Percentiles rank a stretch among this genome's conserved stretches.
Evolutionary conservation across 2,329 filamentous ascomycete species (phyloP).

Genomic region (Colletotrichum liaoningense): DNA sequence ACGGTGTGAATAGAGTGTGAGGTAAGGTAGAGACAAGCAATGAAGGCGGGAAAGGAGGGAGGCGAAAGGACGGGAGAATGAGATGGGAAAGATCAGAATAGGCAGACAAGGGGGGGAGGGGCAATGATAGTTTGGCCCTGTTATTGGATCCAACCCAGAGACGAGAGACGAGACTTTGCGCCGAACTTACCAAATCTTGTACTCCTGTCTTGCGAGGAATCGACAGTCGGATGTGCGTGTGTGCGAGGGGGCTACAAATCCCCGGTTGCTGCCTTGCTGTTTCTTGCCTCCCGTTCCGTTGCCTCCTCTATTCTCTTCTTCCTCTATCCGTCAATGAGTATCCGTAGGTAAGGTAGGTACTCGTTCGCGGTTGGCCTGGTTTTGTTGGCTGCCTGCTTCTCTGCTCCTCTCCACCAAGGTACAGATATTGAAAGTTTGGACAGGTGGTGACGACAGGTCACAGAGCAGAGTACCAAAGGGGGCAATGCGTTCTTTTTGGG

Average conservation of each 20-base stretch:
- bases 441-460: not conserved
- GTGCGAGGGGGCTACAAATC: not conserved
- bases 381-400: not conserved
- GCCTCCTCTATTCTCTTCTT: no score
- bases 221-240: not conserved
- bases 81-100: not conserved
- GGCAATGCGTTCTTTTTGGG: slow-evolving; percentile 9
- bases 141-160: not conserved
- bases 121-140: not conserved
- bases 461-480: not conserved
- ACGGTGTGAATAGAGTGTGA: not conserved
- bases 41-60: not conserved
- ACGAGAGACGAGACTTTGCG: not conserved
- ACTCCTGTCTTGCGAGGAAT: not conserved
- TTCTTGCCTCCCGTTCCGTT: not conserved
- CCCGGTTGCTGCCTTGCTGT: not conserved
- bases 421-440: not conserved
- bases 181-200: slow-evolving; percentile 3
- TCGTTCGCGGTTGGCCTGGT: not conserved
- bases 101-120: not conserved
- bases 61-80: not conserved
- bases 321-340: no score
- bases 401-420: not conserved
- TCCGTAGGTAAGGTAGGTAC: no score
- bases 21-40: not conserved